Conservation (phyloP, 768 basidiomycete species). For the Amyloporia xantha region DNA sequence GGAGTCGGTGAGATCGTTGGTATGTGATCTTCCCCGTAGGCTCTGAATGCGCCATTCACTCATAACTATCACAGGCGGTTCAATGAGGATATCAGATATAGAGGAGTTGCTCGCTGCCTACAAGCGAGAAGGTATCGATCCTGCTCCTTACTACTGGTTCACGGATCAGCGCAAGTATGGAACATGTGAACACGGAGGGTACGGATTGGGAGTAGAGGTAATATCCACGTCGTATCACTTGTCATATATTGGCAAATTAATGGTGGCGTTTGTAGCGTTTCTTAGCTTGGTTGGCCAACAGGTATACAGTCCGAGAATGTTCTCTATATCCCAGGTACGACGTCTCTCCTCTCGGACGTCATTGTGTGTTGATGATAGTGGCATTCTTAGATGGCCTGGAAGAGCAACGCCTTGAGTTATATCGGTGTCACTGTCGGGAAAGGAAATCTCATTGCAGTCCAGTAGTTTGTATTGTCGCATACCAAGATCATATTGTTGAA, state of each 20-base stretch:
- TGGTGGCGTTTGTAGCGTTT: conserved; percentile 80
- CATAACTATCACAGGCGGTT: conserved; percentile 48
- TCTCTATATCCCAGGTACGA: conserved; percentile 80
- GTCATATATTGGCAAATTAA: neutral
- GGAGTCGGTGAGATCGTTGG: conserved; percentile 99
- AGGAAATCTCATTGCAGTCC: too few relatives aligned
- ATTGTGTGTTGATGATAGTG: neutral
- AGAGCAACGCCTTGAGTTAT: conserved; percentile 69
- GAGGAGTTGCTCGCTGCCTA: conserved; percentile 87
- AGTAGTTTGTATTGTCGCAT: too few relatives aligned
- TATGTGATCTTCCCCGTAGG: conserved; percentile 26
- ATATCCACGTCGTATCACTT: too few relatives aligned
- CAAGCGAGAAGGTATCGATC: conserved; percentile 84
- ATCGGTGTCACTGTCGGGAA: too few relatives aligned
- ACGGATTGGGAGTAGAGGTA: conserved; percentile 95
- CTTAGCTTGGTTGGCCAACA: conserved; percentile 91
- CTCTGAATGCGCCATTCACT: neutral
- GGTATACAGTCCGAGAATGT: conserved; percentile 89
- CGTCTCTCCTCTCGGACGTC: conserved; percentile 1
- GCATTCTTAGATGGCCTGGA: conserved; percentile 85
- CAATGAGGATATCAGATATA: conserved; percentile 84
- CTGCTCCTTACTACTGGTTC: conserved; percentile 92
- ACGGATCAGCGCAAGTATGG: conserved; percentile 98
- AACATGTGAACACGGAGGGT: conserved; percentile 95
- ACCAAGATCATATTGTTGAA: neutral